These are phyloP conservation scores for Starmerella roubikii DNA, from an alignment of 805 yeast genomes.

Conservation along the genomic window DNA sequence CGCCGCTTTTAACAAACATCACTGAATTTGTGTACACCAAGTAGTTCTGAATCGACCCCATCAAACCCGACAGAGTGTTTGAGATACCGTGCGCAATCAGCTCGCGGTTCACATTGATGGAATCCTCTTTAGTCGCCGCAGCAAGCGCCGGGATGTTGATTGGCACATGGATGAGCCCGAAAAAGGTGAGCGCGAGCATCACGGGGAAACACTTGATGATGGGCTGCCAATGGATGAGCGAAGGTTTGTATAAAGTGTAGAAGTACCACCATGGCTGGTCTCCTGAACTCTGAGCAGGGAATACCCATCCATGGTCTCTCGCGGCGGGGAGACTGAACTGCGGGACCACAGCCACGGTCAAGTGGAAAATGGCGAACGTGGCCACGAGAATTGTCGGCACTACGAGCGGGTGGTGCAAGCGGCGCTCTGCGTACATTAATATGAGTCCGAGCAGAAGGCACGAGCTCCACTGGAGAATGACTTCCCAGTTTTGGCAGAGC, in stretches of 20 bases:
- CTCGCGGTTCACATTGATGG: slow-evolving; percentile 80
- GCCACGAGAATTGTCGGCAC: slow-evolving; percentile 70
- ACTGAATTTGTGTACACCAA: slow-evolving; percentile 90
- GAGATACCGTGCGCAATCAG: slow-evolving; percentile 90
- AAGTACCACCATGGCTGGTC: slow-evolving; percentile 77
- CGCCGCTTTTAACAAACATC: slow-evolving; percentile 86
- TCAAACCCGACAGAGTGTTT: slow-evolving; percentile 66
- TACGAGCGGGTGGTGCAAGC: slow-evolving; percentile 50
- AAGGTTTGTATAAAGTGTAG: slow-evolving; percentile 57
- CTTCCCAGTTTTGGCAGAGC: slow-evolving; percentile 32
- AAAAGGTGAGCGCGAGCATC: slow-evolving; percentile 89
- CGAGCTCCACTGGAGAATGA: slow-evolving; percentile 51
- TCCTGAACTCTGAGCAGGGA: slow-evolving; percentile 42
- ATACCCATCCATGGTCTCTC: slow-evolving; percentile 74
- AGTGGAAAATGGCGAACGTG: slow-evolving; percentile 58
- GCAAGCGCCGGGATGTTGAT: slow-evolving; percentile 96
- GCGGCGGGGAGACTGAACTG: slow-evolving; percentile 46
- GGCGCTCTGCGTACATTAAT: slow-evolving; percentile 49
- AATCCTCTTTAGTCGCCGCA: slow-evolving; percentile 66
- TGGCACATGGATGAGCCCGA: slow-evolving; percentile 92
- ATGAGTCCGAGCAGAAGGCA: slow-evolving; percentile 54
- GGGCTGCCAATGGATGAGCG: slow-evolving; percentile 59
- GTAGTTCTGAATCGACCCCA: slow-evolving; percentile 88
- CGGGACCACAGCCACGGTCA: slow-evolving; percentile 52
- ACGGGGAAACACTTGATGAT: slow-evolving; percentile 66